Base-by-base conservation (phyloP, 2,329 filamentous ascomycete species). In the Xylariaceae sp. region DNA sequence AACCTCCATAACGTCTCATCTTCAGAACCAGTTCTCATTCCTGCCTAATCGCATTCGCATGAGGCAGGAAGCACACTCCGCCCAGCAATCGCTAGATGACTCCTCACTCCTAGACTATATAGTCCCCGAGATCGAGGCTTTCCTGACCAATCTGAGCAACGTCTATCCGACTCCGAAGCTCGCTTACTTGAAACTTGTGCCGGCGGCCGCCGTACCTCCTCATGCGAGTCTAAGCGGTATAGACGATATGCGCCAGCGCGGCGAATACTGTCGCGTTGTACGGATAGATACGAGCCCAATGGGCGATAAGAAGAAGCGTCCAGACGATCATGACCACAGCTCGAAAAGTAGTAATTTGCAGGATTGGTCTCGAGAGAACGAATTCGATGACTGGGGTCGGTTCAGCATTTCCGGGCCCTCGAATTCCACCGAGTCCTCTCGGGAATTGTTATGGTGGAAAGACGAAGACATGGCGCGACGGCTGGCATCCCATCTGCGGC, bases 371-470 rank as follows among this genome's bases (percentile, higher is more conserved):
- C 1, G 54, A 3, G 66, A 65, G 6, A 58, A 57, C 8, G 73
- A 73, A 2, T 80, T 80, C 51, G 75, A 75, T 51, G 78, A 78
- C 18, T 80, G 78, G 78, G 78, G 78, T 0, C 71, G 78, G 17
- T 80, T 73, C 67, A 72, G 69, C 4, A 71, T 73, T 3, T 53
- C 60, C 4, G 53, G 47, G 0, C 62, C 58, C 1, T 15, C 52
- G 3, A 57, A 53, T 2, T 41, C 60, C 0, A 2, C 56, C 1
- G 15, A 51, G 3, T 54, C 62, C 2, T 60, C 60, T 8, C 53
- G 35, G 6, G 49, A 63, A 13, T 51, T 60, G 2, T 73, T 76
- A 58, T 83, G 80, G 79, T 83, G 78, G 75, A 64, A 62, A 1
- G 78, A 82, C 51, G 78, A 78, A 58, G 69, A 66, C 1, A 74